These are phyloP conservation scores for Panicum miliaceum DNA, from an alignment of 176 grass and related monocot species.

Conservation along the genomic window DNA sequence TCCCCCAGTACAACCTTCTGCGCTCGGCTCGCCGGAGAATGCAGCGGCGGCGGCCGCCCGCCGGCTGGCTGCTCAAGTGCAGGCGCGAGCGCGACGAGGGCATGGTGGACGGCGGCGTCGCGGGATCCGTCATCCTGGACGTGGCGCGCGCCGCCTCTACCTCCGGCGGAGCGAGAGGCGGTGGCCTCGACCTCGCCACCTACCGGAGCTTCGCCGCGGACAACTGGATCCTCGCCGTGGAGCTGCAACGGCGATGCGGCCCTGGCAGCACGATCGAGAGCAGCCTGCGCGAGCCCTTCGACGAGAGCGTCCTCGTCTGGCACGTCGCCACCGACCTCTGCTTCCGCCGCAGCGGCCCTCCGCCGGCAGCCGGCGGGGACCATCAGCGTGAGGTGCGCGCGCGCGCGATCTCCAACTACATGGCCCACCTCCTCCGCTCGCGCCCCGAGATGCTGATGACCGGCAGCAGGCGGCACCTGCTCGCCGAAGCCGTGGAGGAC, in stretches of 20 bases:
- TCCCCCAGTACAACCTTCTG: background rate
- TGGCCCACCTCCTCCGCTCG: background rate
- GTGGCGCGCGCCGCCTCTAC: background rate
- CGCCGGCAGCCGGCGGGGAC: background rate
- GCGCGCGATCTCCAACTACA: background rate
- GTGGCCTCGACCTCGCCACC: background rate
- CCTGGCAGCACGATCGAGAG: background rate
- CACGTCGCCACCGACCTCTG: no score
- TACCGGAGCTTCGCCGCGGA: background rate
- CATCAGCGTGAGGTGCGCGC: no score
- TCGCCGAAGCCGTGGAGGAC: background rate
- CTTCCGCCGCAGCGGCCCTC: background rate
- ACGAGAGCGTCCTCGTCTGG: no score
- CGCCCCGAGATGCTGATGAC: background rate
- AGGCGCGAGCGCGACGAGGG: background rate
- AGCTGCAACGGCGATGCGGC: background rate
- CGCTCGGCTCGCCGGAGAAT: background rate
- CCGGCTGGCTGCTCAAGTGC: background rate
- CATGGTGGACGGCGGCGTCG: background rate
- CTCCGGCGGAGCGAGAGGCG: no score
- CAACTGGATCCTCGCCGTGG: background rate
- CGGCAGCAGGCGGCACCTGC: background rate
- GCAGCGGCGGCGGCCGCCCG: no score
- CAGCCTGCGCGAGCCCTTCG: background rate
- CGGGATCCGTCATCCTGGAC: background rate